Evolutionary conservation across 2,329 filamentous ascomycete genomes (phyloP).

Genomic region (Ophiocordyceps camponoti-rufipedis): DNA sequence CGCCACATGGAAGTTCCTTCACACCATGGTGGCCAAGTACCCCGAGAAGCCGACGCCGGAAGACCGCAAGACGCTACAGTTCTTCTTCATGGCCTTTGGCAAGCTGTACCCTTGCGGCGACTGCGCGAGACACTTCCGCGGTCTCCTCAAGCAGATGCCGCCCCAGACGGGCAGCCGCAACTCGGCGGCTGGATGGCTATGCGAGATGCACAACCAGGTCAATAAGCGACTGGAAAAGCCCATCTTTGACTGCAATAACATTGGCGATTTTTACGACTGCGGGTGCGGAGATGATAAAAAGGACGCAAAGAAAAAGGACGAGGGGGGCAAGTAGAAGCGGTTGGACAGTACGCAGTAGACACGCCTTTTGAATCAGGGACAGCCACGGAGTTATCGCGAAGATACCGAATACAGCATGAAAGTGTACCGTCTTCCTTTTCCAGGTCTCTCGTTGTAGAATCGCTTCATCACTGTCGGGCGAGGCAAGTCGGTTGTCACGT

Average conservation of each 20-base stretch:
- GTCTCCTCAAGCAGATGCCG: constrained; percentile 41
- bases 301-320: constrained; percentile 10
- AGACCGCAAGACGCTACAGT: constrained; percentile 43
- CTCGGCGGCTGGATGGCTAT: constrained; percentile 48
- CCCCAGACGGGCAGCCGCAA: constrained; percentile 47
- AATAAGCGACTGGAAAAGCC: constrained; percentile 45
- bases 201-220: constrained; percentile 49
- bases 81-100: constrained; percentile 47
- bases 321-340: neutral
- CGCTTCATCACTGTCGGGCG: no score
- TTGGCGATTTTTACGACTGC: constrained; percentile 56
- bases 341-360: no score
- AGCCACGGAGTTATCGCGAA: no score
- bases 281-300: constrained; percentile 46
- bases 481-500: no score
- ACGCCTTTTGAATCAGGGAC: no score
- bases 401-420: no score
- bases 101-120: constrained; percentile 55
- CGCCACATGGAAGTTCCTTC: constrained; percentile 51
- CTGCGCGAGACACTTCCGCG: constrained; percentile 49
- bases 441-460: no score
- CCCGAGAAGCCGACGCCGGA: constrained; percentile 45
- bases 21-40: constrained; percentile 54
- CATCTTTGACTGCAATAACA: constrained; percentile 45
- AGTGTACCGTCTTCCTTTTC: no score